Percentiles rank a stretch among this genome's conserved stretches.
phyloP scores from a whole-genome alignment of 2,329 filamentous ascomycete species.

The Penicillium sp. region DNA sequence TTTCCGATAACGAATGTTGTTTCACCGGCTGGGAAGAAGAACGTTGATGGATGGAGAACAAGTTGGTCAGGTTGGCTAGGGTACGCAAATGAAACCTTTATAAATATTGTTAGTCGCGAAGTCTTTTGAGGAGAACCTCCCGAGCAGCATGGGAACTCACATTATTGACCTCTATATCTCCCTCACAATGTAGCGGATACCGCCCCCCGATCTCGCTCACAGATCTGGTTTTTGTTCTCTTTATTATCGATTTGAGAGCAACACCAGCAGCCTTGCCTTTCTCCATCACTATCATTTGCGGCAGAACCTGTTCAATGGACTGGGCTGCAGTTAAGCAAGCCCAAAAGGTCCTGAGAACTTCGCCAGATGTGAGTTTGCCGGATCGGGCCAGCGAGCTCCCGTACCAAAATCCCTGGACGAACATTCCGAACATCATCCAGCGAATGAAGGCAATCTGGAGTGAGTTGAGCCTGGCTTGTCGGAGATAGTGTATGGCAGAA shows the following conservation, averaged over 20 bases:
- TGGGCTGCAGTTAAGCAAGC: constrained; percentile 75
- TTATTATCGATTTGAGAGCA: constrained; percentile 56
- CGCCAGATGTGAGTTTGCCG: constrained; percentile 61
- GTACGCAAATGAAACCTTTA: constrained; percentile 78
- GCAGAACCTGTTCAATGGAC: constrained; percentile 71
- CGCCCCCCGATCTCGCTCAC: constrained; percentile 31
- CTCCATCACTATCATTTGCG: constrained; percentile 74
- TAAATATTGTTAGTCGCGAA: background rate
- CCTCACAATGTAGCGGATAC: constrained; percentile 54
- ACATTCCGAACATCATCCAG: constrained; percentile 75
- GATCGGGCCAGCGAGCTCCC: constrained; percentile 69
- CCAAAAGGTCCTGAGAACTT: constrained; percentile 84
- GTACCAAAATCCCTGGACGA: constrained; percentile 89
- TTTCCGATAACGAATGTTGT: constrained; percentile 80
- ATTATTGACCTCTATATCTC: constrained; percentile 69
- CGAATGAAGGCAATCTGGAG: constrained; percentile 73
- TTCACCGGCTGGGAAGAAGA: constrained; percentile 72
- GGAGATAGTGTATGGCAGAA: constrained; percentile 65
- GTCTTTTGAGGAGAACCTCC: background rate
- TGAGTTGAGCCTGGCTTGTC: constrained; percentile 69
- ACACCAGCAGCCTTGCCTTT: constrained; percentile 77
- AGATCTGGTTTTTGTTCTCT: constrained; percentile 25
- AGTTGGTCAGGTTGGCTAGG: constrained; percentile 65
- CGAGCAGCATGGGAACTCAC: constrained; percentile 45
- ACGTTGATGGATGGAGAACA: constrained; percentile 63